Base-by-base conservation (phyloP, 164 flowering plant species). In the Pachysandra terminalis region DNA sequence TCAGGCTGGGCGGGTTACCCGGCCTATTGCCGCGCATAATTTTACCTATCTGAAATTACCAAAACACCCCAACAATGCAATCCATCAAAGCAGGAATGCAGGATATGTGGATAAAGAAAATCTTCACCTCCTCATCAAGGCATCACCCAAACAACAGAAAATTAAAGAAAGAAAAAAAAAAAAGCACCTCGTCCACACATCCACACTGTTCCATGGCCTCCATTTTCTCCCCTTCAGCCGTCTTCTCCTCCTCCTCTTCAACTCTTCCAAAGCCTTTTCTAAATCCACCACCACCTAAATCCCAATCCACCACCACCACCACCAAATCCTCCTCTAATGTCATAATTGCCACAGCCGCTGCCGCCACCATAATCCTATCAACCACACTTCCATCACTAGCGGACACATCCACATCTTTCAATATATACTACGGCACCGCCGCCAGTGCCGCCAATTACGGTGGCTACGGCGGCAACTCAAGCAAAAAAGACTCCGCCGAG, bases 361-460 rank as follows among this genome's bases (percentile, higher is more conserved):
- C 84, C 3, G 76, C 74, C 0, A 72, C 84, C 9, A 19, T 83
- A 10, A 54, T 81, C 23, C 70, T 84, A 21, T 60, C 84, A 54
- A 56, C 87, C 58, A 23, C 78, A 51, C 71, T 82, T 1, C 81
- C 86, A 8, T 77, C 90, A 4, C 68, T 83, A 0, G 90, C 93
- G 0, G 85, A 80, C 40, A 49, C 84, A 6, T 48, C 82, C 5
- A 22, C 75, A 10, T 19, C 81, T 53, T 90, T 75, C 89, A 56
- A 59, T 8, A 3, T 82, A 19, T 94, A 90, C 87, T 91, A 94
- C 72, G 97, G 98, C 59, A 94, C 97, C 0, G 97, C 98, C 9
- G 97, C 98, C 55, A 91, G 98, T 67, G 98, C 98, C 16, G 93
- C 97, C 71, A 94, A 87, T 71, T 91, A 91, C 74, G 98, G 97